phyloP scores from a whole-genome alignment of 164 flowering plant species.

The Sextonia rubra region DNA sequence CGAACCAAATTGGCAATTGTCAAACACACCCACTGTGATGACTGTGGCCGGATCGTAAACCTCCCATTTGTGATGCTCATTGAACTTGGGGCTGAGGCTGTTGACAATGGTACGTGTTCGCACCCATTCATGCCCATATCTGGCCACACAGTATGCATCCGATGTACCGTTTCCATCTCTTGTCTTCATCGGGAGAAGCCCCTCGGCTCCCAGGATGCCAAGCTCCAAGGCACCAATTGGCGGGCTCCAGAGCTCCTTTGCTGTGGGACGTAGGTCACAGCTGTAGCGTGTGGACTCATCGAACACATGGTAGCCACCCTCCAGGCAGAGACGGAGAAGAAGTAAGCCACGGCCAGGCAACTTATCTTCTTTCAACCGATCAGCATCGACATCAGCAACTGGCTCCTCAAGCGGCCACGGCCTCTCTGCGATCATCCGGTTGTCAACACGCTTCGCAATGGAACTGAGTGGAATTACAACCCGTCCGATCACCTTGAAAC shows the following conservation, averaged over 20 bases:
- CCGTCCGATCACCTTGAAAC: conserved; percentile 84
- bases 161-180: conserved; percentile 69
- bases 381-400: conserved; percentile 48
- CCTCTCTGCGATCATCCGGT: conserved; percentile 57
- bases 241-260: conserved; percentile 81
- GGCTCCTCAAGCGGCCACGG: conserved; percentile 84
- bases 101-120: conserved; percentile 66
- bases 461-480: conserved; percentile 53
- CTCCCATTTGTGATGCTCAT: conserved; percentile 93
- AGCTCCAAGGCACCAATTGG: conserved; percentile 76
- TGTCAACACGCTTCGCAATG: conserved; percentile 81
- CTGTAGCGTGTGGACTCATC: conserved; percentile 89
- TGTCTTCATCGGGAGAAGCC: conserved; percentile 85
- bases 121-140: conserved; percentile 88
- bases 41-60: conserved; percentile 86
- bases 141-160: conserved; percentile 90
- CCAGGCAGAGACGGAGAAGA: conserved; percentile 74
- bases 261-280: conserved; percentile 90
- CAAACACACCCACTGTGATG: conserved; percentile 75
- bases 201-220: conserved; percentile 67
- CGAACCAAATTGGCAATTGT: conserved; percentile 64
- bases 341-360: conserved; percentile 69
- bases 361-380: conserved; percentile 73
- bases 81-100: conserved; percentile 60
- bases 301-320: conserved; percentile 94